Evolutionary conservation across 805 yeast species (phyloP).

Genomic region (Wickerhamiella alocasiicola): DNA sequence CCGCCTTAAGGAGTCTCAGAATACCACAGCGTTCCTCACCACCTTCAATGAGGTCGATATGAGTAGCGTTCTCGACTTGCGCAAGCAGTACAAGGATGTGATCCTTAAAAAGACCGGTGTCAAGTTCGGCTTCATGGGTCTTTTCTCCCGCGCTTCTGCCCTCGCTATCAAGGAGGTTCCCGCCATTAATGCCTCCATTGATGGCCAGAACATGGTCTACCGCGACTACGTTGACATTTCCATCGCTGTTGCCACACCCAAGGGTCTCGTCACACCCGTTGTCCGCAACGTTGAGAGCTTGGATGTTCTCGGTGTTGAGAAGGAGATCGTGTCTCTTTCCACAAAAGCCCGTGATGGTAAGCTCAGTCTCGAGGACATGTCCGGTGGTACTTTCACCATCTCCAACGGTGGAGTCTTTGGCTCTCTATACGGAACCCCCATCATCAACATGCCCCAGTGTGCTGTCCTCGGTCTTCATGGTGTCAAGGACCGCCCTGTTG

Average conservation of each 20-base stretch:
- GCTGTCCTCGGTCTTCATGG: conserved; percentile 97
- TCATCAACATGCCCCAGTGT: conserved; percentile 95
- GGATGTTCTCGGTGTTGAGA: conserved; percentile 77
- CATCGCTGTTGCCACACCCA: conserved; percentile 97
- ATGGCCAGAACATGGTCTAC: conserved; percentile 59
- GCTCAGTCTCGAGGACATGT: conserved; percentile 93
- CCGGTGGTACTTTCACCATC: conserved; percentile 98
- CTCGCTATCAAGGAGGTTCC: conserved; percentile 92
- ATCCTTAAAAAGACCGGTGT: conserved; percentile 83
- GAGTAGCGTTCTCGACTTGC: conserved; percentile 82
- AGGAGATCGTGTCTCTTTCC: conserved; percentile 71
- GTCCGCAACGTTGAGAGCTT: conserved; percentile 93
- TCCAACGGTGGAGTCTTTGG: conserved; percentile 99
- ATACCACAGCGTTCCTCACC: conserved; percentile 95
- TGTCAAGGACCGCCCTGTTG: conserved; percentile 93
- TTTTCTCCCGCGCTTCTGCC: conserved; percentile 85
- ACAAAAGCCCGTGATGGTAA: conserved; percentile 94
- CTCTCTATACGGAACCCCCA: conserved; percentile 94
- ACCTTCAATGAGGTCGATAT: conserved; percentile 98
- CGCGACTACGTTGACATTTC: conserved; percentile 95
- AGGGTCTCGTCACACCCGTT: conserved; percentile 96
- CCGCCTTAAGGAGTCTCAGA: conserved; percentile 97
- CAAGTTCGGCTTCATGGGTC: conserved; percentile 98
- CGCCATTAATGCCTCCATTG: conserved; percentile 90
- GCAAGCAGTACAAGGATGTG: conserved; percentile 95